These are phyloP conservation scores for Podospora australis DNA, from an alignment of 495 filamentous ascomycete genomes.

Conservation along the genomic window DNA sequence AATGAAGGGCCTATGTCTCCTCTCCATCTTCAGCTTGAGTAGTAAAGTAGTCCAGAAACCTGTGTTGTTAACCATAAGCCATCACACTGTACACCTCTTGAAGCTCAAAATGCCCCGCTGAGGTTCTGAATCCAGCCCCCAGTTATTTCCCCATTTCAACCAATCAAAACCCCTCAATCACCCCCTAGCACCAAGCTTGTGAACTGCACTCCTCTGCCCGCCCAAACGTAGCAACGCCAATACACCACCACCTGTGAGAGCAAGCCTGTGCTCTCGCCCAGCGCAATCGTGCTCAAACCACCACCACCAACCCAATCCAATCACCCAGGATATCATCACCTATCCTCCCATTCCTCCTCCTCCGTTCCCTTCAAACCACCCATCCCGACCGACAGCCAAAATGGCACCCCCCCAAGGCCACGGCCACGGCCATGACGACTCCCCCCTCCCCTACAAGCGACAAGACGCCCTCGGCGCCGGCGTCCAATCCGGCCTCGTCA, in stretches of 20 bases:
- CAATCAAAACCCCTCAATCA: conserved; percentile 11
- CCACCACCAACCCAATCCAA: conserved; percentile 4
- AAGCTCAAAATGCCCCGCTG: background rate
- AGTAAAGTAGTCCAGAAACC: no score
- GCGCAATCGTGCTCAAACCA: no score
- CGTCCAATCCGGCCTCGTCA: conserved; percentile 56
- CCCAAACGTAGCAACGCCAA: background rate
- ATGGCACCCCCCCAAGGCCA: conserved; percentile 32
- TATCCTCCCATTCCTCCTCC: conserved; percentile 8
- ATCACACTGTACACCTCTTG: background rate
- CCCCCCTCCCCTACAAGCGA: conserved; percentile 72
- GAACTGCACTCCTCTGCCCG: background rate
- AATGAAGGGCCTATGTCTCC: no score
- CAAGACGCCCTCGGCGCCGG: conserved; percentile 69
- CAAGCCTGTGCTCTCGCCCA: background rate
- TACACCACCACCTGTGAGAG: no score
- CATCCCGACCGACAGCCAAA: conserved; percentile 31
- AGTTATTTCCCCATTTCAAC: background rate
- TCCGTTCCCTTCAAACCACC: conserved; percentile 35
- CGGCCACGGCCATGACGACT: conserved; percentile 34
- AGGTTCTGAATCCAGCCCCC: no score
- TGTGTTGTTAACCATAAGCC: background rate
- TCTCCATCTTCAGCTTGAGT: no score
- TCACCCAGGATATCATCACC: background rate
- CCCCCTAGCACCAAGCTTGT: background rate